Percentiles rank a stretch among this genome's conserved stretches.
phyloP scores from a whole-genome alignment of 2,329 filamentous ascomycete species.

The Colletotrichum musae region DNA sequence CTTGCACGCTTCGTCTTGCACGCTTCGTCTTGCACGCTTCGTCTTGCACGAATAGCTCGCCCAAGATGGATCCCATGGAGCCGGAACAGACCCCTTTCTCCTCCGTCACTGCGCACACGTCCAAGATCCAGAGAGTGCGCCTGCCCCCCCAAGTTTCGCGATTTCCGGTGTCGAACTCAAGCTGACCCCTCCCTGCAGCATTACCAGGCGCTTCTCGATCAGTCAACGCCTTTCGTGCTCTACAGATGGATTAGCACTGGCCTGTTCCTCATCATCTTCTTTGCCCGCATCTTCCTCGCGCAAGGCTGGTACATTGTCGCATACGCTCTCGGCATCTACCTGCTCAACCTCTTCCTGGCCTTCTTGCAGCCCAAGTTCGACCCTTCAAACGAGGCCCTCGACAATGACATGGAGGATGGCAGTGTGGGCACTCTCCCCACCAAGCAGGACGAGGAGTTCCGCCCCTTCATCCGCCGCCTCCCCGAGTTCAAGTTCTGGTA shows the following conservation, averaged over 20 bases:
- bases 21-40: neutral
- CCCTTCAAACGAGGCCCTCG: constrained; percentile 89
- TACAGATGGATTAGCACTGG: constrained; percentile 95
- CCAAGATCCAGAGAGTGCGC: constrained; percentile 78
- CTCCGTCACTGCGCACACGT: constrained; percentile 89
- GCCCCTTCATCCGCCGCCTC: constrained; percentile 94
- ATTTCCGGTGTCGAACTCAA: constrained; percentile 2
- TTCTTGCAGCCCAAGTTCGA: constrained; percentile 99
- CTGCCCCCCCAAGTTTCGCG: constrained; percentile 45
- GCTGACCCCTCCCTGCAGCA: constrained; percentile 68
- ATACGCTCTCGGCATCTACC: constrained; percentile 98
- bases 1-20: neutral
- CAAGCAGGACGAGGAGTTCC: constrained; percentile 97
- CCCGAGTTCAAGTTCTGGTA: constrained; percentile 99
- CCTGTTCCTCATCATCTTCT: constrained; percentile 83
- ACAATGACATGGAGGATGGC: constrained; percentile 97
- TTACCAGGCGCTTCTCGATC: constrained; percentile 95
- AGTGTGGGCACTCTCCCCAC: constrained; percentile 86
- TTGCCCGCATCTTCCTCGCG: constrained; percentile 88
- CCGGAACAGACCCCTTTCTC: constrained; percentile 93
- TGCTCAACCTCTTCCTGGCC: constrained; percentile 98
- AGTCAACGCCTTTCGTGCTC: constrained; percentile 88
- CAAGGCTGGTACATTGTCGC: constrained; percentile 99
- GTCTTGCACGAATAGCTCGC: constrained; percentile 11
- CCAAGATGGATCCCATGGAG: constrained; percentile 85